A percentile compares a stretch with the other conserved stretches of the same genome.
Conservation (phyloP, 75 land plant genomes). For the Ceratopteris richardii region DNA sequence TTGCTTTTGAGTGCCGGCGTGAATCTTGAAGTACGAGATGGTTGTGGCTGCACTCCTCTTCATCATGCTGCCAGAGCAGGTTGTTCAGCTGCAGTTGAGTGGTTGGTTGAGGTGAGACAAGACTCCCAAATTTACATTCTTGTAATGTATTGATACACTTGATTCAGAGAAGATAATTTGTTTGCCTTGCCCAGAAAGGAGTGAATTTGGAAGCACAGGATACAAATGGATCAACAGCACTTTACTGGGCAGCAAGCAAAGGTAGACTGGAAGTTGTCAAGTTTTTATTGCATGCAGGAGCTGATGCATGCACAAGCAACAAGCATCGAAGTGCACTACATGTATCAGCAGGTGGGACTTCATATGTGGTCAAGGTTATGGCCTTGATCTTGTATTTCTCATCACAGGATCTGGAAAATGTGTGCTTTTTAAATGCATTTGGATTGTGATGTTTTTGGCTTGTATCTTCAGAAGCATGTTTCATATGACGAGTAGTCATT, state of each 20-base stretch:
- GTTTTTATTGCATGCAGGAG: slow-evolving; percentile 23
- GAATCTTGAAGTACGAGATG: slow-evolving; percentile 23
- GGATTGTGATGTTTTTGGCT: too few species aligned
- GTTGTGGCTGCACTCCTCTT: slow-evolving; percentile 32
- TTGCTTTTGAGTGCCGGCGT: slow-evolving; percentile 20
- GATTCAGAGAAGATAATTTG: too few species aligned
- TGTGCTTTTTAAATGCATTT: too few species aligned
- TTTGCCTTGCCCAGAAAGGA: slow-evolving; percentile 12
- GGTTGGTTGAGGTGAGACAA: slow-evolving; percentile 35
- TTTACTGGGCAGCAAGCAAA: slow-evolving; percentile 43
- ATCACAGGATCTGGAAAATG: too few species aligned
- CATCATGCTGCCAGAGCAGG: slow-evolving; percentile 34
- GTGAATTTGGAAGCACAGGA: slow-evolving; percentile 37
- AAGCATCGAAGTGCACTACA: slow-evolving; percentile 28
- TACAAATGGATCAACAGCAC: slow-evolving; percentile 29
- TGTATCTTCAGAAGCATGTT: not conserved
- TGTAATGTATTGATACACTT: too few species aligned
- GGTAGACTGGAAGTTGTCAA: slow-evolving; percentile 27
- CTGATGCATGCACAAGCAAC: slow-evolving; percentile 27
- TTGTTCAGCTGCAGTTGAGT: slow-evolving; percentile 19
- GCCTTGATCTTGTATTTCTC: not conserved
- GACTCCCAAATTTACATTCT: not conserved
- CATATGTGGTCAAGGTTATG: not conserved
- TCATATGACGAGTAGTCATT: not conserved
- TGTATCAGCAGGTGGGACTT: slow-evolving; percentile 35